phyloP scores from a whole-genome alignment of 371 early-diverging fungal species.

The Phascolomyces articulosus region DNA sequence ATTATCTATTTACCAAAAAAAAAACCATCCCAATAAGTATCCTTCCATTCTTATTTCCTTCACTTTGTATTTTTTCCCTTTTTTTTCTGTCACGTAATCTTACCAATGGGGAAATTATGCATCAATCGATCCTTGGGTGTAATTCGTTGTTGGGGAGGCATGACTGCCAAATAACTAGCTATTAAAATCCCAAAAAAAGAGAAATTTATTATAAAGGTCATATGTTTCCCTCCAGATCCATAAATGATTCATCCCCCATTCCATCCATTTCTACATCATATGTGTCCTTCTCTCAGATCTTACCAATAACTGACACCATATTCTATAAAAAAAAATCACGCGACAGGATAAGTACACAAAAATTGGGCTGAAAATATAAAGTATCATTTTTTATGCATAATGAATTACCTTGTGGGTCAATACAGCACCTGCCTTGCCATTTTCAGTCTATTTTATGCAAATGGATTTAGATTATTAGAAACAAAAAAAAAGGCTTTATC shows the following conservation, averaged over 20 bases:
- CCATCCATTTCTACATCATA: too few species aligned
- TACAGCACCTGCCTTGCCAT: slow-evolving; percentile 39
- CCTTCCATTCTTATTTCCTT: too few species aligned
- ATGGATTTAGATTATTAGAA: too few species aligned
- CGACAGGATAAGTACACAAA: background rate
- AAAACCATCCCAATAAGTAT: too few species aligned
- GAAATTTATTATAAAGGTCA: background rate
- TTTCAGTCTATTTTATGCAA: background rate
- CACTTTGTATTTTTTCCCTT: background rate
- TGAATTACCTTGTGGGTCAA: slow-evolving; percentile 50
- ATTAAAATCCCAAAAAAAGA: background rate
- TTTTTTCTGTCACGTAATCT: background rate
- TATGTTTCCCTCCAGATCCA: background rate
- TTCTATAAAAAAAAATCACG: background rate
- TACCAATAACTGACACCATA: slow-evolving; percentile 14
- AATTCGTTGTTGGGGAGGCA: slow-evolving; percentile 48
- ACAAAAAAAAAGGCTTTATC: too few species aligned
- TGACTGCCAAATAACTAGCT: slow-evolving; percentile 43
- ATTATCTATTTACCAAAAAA: slow-evolving; percentile 30
- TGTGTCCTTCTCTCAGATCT: background rate
- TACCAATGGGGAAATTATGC: slow-evolving; percentile 48
- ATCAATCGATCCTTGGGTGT: slow-evolving; percentile 42
- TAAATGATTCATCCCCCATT: too few species aligned
- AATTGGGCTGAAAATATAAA: background rate
- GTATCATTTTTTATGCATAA: background rate